phyloP scores from a whole-genome alignment of 148 eudicot species.

The Fallopia convolvulus region DNA sequence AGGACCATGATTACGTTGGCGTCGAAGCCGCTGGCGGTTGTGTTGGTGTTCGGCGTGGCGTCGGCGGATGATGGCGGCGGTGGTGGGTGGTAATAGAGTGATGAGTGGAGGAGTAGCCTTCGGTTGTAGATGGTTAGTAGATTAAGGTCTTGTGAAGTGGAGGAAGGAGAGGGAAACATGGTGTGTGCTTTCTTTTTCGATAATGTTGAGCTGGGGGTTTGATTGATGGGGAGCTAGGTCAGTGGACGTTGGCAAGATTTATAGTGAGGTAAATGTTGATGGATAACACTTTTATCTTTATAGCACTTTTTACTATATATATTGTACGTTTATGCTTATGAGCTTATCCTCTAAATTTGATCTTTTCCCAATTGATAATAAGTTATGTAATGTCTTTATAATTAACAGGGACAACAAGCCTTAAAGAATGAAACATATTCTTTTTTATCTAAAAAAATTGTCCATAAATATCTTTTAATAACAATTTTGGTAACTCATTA shows the following conservation, averaged over 20 bases:
- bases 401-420: too few relatives aligned
- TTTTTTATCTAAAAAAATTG: too few relatives aligned
- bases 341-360: too few relatives aligned
- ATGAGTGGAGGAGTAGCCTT: slow-evolving; percentile 39
- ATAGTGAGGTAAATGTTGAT: neutral
- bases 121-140: slow-evolving; percentile 30
- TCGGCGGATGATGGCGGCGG: slow-evolving; percentile 21
- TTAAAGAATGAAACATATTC: too few relatives aligned
- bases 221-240: neutral
- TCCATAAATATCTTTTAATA: too few relatives aligned
- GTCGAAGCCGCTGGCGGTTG: slow-evolving; percentile 38
- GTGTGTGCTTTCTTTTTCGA: neutral
- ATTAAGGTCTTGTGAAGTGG: neutral
- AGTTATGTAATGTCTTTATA: too few relatives aligned
- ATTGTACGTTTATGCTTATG: too few relatives aligned
- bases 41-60: slow-evolving; percentile 18
- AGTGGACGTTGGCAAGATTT: neutral
- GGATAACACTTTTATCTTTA: too few relatives aligned
- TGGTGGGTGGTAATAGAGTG: slow-evolving; percentile 21
- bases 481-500: too few relatives aligned
- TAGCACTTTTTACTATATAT: too few relatives aligned
- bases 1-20: slow-evolving; percentile 74
- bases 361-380: too few relatives aligned
- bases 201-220: neutral
- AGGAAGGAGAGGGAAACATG: neutral